phyloP scores from a whole-genome alignment of 2,329 filamentous ascomycete species.

The Falciphora oryzae region DNA sequence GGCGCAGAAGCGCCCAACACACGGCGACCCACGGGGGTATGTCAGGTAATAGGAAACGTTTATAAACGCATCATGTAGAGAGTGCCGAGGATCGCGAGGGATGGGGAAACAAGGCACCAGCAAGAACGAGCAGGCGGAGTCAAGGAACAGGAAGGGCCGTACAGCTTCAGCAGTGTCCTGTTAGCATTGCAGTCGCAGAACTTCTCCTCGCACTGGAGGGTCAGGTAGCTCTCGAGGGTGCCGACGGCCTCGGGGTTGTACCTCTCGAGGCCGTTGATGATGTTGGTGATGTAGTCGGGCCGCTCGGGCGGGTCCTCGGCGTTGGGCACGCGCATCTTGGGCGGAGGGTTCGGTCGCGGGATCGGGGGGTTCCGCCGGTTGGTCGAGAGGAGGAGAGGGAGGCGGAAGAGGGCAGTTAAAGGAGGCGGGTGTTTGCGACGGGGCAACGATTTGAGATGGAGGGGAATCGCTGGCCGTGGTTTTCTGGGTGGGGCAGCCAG shows the following conservation, averaged over 20 bases:
- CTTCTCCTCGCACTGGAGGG: constrained; percentile 90
- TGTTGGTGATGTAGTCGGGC: constrained; percentile 84
- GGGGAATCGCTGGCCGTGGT: neutral
- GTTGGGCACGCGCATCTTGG: constrained; percentile 44
- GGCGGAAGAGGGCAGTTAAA: neutral
- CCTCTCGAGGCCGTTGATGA: constrained; percentile 94
- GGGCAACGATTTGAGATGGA: neutral
- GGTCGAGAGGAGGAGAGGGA: neutral
- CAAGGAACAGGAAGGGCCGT: constrained; percentile 20
- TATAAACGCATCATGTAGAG: constrained; percentile 65
- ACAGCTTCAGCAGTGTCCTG: constrained; percentile 94
- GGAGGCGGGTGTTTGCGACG: neutral
- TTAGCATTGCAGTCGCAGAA: constrained; percentile 97
- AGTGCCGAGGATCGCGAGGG: constrained; percentile 7
- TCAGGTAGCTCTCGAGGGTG: constrained; percentile 90
- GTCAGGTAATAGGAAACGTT: constrained; percentile 99
- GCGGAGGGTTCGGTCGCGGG: constrained; percentile 11
- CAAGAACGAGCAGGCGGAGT: constrained; percentile 13
- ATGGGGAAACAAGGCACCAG: neutral
- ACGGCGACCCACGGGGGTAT: constrained; percentile 18
- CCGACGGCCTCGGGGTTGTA: constrained; percentile 97
- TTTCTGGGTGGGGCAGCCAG: neutral
- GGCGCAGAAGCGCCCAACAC: neutral
- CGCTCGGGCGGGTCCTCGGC: constrained; percentile 85
- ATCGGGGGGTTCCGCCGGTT: neutral